Percentiles rank a stretch among this genome's conserved stretches.
Conservation (phyloP, 2,329 filamentous ascomycete species). For the Torrubiella hemipterigena region DNA sequence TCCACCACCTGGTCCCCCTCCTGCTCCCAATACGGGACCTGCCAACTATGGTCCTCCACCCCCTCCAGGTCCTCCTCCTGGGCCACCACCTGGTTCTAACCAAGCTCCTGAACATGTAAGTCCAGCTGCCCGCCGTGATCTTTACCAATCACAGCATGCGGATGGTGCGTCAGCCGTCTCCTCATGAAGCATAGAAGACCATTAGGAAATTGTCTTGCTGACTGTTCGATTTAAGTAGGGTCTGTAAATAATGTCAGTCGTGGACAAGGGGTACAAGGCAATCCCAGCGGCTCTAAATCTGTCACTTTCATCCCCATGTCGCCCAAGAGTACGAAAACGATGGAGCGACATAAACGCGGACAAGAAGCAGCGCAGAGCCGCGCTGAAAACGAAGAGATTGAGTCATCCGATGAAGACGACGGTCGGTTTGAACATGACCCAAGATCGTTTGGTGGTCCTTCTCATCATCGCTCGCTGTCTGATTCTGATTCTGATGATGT, state of each 20-base stretch:
- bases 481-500: constrained; percentile 21
- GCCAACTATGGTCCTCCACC: constrained; percentile 13
- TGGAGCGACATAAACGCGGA: constrained; percentile 26
- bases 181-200: constrained; percentile 1
- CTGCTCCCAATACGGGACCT: constrained; percentile 8
- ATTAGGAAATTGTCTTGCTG: background rate
- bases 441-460: too few relatives aligned
- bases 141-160: constrained; percentile 15
- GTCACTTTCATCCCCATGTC: constrained; percentile 37
- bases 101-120: constrained; percentile 31
- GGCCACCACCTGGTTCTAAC: constrained; percentile 11
- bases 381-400: constrained; percentile 9
- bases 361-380: constrained; percentile 19
- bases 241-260: constrained; percentile 11
- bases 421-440: constrained; percentile 9
- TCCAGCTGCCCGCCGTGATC: constrained; percentile 17
- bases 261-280: constrained; percentile 1
- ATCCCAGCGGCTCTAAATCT: constrained; percentile 19
- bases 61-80: constrained; percentile 12
- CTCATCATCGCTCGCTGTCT: too few relatives aligned
- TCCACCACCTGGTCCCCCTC: constrained; percentile 20
- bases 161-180: constrained; percentile 23
- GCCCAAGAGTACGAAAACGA: constrained; percentile 33
- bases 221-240: constrained; percentile 16
- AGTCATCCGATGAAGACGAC: constrained; percentile 7